Evolutionary conservation across 805 yeast species (phyloP).

Genomic region (Metschnikowia santaceciliae): DNA sequence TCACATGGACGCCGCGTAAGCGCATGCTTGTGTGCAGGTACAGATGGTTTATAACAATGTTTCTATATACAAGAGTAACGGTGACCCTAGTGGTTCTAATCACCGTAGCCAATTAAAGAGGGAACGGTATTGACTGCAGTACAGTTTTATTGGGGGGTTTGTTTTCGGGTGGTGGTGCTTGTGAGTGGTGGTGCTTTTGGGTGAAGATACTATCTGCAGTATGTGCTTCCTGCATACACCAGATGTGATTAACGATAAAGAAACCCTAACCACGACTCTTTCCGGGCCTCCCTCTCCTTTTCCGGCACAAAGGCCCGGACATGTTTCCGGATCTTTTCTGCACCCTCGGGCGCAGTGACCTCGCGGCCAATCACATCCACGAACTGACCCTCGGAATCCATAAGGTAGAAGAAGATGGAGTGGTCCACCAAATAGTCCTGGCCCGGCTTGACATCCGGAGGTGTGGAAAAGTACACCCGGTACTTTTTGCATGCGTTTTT

Average conservation of each 20-base stretch:
- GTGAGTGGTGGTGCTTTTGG: no score
- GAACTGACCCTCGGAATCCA: slow-evolving; percentile 98
- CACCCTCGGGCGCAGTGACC: slow-evolving; percentile 74
- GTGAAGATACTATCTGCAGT: no score
- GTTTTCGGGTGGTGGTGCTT: no score
- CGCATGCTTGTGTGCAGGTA: slow-evolving; percentile 3
- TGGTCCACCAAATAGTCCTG: slow-evolving; percentile 97
- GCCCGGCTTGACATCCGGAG: slow-evolving; percentile 89
- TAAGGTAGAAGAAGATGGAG: slow-evolving; percentile 91
- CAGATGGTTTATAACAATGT: no score
- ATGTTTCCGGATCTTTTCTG: slow-evolving; percentile 69
- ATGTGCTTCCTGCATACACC: no score
- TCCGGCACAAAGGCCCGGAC: slow-evolving; percentile 72
- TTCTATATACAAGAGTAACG: neutral
- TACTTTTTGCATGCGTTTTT: slow-evolving; percentile 83
- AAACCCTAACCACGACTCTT: slow-evolving; percentile 57
- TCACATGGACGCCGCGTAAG: slow-evolving; percentile 5
- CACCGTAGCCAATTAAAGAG: no score
- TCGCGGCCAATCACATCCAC: slow-evolving; percentile 94
- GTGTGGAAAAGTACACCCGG: slow-evolving; percentile 96
- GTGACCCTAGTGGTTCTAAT: no score
- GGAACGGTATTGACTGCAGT: no score
- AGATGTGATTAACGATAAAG: slow-evolving; percentile 27
- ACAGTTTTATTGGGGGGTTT: no score
- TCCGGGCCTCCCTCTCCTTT: slow-evolving; percentile 62